Percentiles rank a stretch among this genome's conserved stretches.
These are phyloP conservation scores for Termitomyces sp. DNA, from an alignment of 768 basidiomycete species.

Conservation along the genomic window DNA sequence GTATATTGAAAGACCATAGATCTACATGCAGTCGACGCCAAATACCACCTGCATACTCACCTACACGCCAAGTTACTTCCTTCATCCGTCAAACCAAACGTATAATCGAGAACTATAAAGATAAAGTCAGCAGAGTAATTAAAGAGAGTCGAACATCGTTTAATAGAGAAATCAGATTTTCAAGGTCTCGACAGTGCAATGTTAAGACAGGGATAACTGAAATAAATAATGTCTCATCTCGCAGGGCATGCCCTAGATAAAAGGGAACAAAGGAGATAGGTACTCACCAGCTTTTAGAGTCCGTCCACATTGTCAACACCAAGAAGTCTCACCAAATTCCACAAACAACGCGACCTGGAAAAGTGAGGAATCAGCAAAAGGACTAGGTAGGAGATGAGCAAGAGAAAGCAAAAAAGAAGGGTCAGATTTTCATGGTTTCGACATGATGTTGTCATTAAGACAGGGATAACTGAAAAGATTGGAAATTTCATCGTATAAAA, in stretches of 20 bases:
- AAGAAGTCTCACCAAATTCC: too few species aligned
- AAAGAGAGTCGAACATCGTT: neutral
- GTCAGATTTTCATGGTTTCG: constrained; percentile 34
- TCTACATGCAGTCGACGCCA: neutral
- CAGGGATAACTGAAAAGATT: constrained; percentile 37
- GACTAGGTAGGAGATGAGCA: neutral
- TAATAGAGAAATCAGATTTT: constrained; percentile 30
- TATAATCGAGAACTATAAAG: neutral
- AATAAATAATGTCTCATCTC: constrained; percentile 30
- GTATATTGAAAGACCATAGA: constrained; percentile 2
- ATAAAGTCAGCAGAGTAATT: neutral
- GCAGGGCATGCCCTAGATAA: neutral
- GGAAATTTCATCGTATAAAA: constrained; percentile 25
- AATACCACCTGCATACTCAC: neutral
- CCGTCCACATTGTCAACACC: neutral
- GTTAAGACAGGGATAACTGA: constrained; percentile 37
- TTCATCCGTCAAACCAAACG: neutral
- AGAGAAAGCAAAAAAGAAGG: neutral
- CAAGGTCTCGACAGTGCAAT: constrained; percentile 27
- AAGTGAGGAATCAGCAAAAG: constrained; percentile 1
- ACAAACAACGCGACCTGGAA: neutral
- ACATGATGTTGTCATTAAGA: constrained; percentile 29
- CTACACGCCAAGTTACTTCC: neutral
- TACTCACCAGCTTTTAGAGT: constrained; percentile 5
- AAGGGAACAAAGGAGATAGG: neutral